phyloP scores from a whole-genome alignment of 768 basidiomycete species.

The Lentinula sp. region DNA sequence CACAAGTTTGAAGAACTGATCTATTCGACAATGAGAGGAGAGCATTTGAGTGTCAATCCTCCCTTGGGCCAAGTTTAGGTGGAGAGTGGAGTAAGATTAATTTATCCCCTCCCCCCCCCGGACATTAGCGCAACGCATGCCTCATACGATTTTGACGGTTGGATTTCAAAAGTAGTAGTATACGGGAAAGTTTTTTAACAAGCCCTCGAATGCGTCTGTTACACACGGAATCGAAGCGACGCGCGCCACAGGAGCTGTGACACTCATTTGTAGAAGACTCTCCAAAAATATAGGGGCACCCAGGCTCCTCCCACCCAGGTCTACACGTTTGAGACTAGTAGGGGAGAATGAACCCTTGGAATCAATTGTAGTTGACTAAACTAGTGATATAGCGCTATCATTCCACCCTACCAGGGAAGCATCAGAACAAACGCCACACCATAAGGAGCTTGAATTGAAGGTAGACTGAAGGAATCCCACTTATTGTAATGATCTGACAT shows the following conservation, averaged over 20 bases:
- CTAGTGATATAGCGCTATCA: background rate
- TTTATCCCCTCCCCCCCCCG: no score
- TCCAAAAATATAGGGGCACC: background rate
- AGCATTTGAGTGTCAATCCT: no score
- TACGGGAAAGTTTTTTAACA: background rate
- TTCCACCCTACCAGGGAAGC: background rate
- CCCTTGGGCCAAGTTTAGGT: no score
- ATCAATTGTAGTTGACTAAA: background rate
- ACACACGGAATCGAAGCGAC: background rate
- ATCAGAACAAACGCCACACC: slow-evolving; percentile 3
- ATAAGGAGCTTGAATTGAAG: background rate
- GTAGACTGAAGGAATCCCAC: background rate
- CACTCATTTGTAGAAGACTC: background rate
- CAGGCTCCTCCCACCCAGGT: background rate
- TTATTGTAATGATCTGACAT: background rate
- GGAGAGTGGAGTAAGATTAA: no score
- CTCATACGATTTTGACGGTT: background rate
- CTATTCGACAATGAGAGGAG: no score
- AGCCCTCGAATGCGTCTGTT: background rate
- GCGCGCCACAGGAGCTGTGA: background rate
- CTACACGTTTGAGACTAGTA: background rate
- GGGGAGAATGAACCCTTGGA: background rate
- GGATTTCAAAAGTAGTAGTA: background rate
- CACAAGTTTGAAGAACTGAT: no score
- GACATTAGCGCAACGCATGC: no score